Percentiles rank a stretch among this genome's conserved stretches.
phyloP scores from a whole-genome alignment of 805 yeast species.

The Suhomyces tanzawaensis region DNA sequence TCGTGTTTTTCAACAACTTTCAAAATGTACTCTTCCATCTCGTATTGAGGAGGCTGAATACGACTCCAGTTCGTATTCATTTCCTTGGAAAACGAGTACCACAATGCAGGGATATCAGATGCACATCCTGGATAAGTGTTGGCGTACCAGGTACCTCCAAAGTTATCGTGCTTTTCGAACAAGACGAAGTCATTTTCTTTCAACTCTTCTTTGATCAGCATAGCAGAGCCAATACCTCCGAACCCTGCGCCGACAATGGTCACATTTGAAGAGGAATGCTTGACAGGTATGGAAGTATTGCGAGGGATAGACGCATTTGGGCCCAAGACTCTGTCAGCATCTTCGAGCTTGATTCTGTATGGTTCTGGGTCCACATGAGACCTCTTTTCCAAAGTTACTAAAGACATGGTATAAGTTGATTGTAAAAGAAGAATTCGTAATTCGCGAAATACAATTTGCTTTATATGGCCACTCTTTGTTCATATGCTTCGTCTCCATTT shows the following conservation, averaged over 20 bases:
- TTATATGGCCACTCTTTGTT: no score
- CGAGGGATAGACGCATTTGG: conserved; percentile 18
- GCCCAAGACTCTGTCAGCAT: conserved; percentile 26
- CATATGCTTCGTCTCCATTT: no score
- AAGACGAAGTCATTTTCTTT: conserved; percentile 30
- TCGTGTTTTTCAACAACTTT: conserved; percentile 28
- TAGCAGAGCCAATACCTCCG: conserved; percentile 35
- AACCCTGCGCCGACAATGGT: conserved; percentile 43
- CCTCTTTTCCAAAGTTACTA: conserved; percentile 22
- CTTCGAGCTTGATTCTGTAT: conserved; percentile 28
- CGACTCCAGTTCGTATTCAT: conserved; percentile 36
- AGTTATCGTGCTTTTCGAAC: conserved; percentile 38
- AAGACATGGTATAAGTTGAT: background rate
- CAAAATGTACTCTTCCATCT: conserved; percentile 40
- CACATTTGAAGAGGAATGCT: conserved; percentile 26
- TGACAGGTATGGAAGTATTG: conserved; percentile 17
- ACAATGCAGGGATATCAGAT: conserved; percentile 43
- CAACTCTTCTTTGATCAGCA: conserved; percentile 24
- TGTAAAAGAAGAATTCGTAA: no score
- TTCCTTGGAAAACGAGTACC: conserved; percentile 36
- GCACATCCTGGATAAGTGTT: conserved; percentile 47
- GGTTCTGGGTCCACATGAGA: conserved; percentile 33
- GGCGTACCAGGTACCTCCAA: conserved; percentile 47
- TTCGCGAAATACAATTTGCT: no score
- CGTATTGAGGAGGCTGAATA: conserved; percentile 41